A percentile compares a stretch with the other conserved stretches of the same genome.
These are phyloP conservation scores for Hypoxylon sp. DNA, from an alignment of 2,329 filamentous ascomycete species.

Conservation along the genomic window DNA sequence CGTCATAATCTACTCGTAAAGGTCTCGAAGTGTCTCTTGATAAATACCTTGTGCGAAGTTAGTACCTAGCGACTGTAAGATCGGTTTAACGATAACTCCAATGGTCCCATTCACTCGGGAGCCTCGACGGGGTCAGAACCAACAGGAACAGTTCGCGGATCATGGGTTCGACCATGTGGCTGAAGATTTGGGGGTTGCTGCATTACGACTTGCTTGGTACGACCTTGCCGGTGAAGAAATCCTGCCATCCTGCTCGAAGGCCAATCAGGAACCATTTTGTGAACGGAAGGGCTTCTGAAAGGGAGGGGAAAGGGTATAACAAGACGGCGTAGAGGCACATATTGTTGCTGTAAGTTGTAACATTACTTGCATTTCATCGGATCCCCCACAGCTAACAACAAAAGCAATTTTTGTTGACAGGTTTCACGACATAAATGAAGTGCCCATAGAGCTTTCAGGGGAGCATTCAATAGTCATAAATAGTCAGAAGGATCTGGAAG, in stretches of 20 bases:
- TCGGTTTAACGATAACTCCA: neutral
- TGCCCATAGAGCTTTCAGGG: neutral
- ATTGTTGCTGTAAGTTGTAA: constrained; percentile 30
- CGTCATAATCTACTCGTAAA: neutral
- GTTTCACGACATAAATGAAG: constrained; percentile 20
- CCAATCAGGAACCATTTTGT: constrained; percentile 16
- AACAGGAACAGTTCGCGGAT: constrained; percentile 3
- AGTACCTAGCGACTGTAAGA: neutral
- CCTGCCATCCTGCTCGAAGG: neutral
- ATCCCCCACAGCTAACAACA: constrained; percentile 12
- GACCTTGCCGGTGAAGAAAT: constrained; percentile 9
- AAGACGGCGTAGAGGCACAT: constrained; percentile 12
- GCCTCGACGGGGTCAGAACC: constrained; percentile 3
- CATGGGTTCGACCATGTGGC: constrained; percentile 25
- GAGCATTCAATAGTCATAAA: constrained; percentile 2
- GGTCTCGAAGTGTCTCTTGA: neutral
- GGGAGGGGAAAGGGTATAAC: constrained; percentile 18
- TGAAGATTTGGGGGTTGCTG: constrained; percentile 22
- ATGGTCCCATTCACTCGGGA: neutral
- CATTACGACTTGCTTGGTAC: constrained; percentile 23
- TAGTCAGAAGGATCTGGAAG: constrained; percentile 11
- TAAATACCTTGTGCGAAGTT: neutral
- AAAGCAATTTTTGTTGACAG: constrained; percentile 5
- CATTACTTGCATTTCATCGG: constrained; percentile 20
- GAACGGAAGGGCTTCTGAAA: neutral